Base-by-base conservation (phyloP, 108 stramenopile genomes). In the Pseudonitzschia pungens region DNA sequence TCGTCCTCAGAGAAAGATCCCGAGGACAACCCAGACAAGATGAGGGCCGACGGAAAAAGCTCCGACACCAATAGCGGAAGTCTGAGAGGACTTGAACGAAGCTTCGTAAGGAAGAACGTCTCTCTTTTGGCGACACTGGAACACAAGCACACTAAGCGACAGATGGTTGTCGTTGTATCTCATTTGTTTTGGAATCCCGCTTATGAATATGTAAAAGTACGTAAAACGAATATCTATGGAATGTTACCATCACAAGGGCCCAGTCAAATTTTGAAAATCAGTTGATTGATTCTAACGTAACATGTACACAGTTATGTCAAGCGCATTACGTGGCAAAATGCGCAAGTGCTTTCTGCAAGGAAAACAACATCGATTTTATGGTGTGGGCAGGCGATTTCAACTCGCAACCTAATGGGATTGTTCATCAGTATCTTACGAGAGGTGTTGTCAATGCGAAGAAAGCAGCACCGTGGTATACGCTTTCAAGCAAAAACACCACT, bases 121-220 rank as follows among this genome's bases (percentile, higher is more conserved):
- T 88, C 90, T 15, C 45, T 95, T 24, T 36, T 91, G 45, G 90
- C 83, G 12, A 77, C 79, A 59, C 53, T 95, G 20, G 50, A 77
- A 28, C 72, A 86, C 54, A 69, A 27, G 26, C 43, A 22, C 40
- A 62, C 70, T 4, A 48, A 50, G 65, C 69, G 52, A 64, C 75
- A 73, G 67, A 20, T 92, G 2, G 75, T 89, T 12, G 76, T 95
- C 11, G 88, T 82, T 28, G 86, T 84, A 31, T 80, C 81, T n/a
- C 94, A 95, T 78, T 73, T 95, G 43, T 92, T 87, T 73, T 95
- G 94, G 94, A 81, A 95, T 84, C 94, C 93, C 12, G 81, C 79
- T 33, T 91, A 84, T 70, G 90, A 89, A 74, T 91, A 94, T 55
- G 90, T 94, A 45, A 94, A 94, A 53, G 70, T 86, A 45, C 73